A percentile compares a stretch with the other conserved stretches of the same genome.
phyloP scores from a whole-genome alignment of 2,329 filamentous ascomycete genomes.

The Didymella glomerata region DNA sequence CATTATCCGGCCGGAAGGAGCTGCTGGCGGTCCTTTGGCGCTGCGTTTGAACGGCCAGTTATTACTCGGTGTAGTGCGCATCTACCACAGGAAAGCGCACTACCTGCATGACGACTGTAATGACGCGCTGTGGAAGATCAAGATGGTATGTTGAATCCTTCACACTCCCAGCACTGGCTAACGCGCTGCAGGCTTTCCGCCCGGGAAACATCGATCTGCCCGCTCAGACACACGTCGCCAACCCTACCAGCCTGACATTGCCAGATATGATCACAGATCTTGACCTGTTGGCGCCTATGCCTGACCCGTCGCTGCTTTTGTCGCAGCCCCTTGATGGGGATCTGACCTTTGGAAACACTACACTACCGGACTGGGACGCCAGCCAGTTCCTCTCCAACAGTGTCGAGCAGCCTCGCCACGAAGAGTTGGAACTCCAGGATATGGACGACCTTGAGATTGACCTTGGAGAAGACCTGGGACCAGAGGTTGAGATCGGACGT shows the following conservation, averaged over 20 bases:
- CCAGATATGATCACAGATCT: slow-evolving; percentile 93
- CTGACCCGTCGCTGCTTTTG: slow-evolving; percentile 85
- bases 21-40: slow-evolving; percentile 85
- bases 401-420: slow-evolving; percentile 63
- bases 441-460: slow-evolving; percentile 70
- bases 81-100: slow-evolving; percentile 96
- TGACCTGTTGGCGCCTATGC: slow-evolving; percentile 79
- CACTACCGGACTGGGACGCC: slow-evolving; percentile 64
- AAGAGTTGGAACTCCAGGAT: slow-evolving; percentile 55
- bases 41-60: slow-evolving; percentile 93
- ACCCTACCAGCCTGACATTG: slow-evolving; percentile 85
- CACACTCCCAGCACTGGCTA: slow-evolving; percentile 12
- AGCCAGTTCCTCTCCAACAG: slow-evolving; percentile 83
- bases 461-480: slow-evolving; percentile 63
- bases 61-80: slow-evolving; percentile 92
- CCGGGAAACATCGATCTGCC: slow-evolving; percentile 96
- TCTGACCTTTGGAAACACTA: slow-evolving; percentile 52
- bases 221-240: slow-evolving; percentile 76
- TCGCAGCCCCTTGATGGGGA: slow-evolving; percentile 69
- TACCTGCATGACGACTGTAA: slow-evolving; percentile 98
- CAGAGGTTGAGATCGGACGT: slow-evolving; percentile 89
- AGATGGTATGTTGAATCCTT: slow-evolving; percentile 73
- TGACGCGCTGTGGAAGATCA: slow-evolving; percentile 96
- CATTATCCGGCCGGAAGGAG: slow-evolving; percentile 77
- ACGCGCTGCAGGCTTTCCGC: slow-evolving; percentile 74